Conservation (phyloP, 371 early-diverging fungal species). For the Mortierella sp. region DNA sequence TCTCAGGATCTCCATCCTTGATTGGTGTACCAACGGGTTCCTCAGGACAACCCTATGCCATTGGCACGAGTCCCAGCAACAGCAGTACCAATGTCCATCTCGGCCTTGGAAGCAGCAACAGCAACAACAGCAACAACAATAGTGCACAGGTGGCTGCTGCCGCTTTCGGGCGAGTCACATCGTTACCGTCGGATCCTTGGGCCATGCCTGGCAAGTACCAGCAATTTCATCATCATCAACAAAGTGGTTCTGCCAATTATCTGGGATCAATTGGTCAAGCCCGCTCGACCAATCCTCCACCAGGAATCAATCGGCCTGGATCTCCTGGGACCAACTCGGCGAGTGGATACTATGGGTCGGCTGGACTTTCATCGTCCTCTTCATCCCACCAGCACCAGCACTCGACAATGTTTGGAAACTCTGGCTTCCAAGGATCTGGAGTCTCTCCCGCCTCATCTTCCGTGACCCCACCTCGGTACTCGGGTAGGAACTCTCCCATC, state of each 20-base stretch:
- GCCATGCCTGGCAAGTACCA: constrained; percentile 10
- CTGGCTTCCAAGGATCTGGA: constrained; percentile 24
- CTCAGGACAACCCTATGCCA: background rate
- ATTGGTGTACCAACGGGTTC: no score
- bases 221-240: constrained; percentile 18
- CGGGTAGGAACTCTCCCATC: constrained; percentile 34
- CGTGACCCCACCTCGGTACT: constrained; percentile 18
- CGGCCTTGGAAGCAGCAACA: background rate
- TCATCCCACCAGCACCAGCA: constrained; percentile 8
- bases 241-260: constrained; percentile 30
- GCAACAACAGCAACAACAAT: constrained; percentile 11
- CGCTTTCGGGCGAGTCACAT: constrained; percentile 11
- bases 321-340: no score
- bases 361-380: background rate
- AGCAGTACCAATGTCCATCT: constrained; percentile 11
- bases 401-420: background rate
- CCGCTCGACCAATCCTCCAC: no score
- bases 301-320: no score
- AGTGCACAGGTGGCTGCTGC: background rate
- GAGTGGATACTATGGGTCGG: no score
- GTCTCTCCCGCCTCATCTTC: background rate
- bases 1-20: constrained; percentile 16
- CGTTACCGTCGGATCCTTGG: constrained; percentile 39
- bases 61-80: constrained; percentile 34
- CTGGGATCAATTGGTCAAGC: constrained; percentile 13